Evolutionary conservation across 495 filamentous ascomycete species (phyloP).

Genomic region (Terfezia claveryi): DNA sequence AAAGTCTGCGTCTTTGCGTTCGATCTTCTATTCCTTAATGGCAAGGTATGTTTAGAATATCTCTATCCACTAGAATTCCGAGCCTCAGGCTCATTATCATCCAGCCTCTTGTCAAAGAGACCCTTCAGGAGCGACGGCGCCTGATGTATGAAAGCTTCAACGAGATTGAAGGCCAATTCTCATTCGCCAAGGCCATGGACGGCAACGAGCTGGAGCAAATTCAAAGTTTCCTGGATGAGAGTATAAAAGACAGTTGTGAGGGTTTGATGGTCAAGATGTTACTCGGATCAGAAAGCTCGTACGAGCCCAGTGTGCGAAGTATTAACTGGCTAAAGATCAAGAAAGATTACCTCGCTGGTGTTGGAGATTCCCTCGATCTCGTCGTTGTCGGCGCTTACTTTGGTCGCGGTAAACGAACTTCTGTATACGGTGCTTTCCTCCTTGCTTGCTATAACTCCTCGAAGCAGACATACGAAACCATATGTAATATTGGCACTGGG

Average conservation of each 20-base stretch:
- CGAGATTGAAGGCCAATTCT: conserved; percentile 68
- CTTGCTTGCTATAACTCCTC: conserved; percentile 74
- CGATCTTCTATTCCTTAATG: conserved; percentile 83
- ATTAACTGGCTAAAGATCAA: conserved; percentile 99
- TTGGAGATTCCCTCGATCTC: conserved; percentile 89
- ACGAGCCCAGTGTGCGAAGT: conserved; percentile 84
- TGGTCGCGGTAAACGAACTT: conserved; percentile 85
- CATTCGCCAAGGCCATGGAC: conserved; percentile 70
- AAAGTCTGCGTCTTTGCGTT: conserved; percentile 97
- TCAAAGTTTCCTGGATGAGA: conserved; percentile 73
- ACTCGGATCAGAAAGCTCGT: conserved; percentile 71
- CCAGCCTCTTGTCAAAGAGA: conserved; percentile 59
- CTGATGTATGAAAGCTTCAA: conserved; percentile 52
- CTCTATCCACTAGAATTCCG: neutral
- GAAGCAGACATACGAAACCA: conserved; percentile 65
- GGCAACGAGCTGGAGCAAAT: conserved; percentile 85
- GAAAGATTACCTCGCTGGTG: conserved; percentile 83
- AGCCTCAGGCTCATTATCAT: neutral
- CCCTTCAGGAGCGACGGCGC: conserved; percentile 63
- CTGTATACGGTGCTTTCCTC: conserved; percentile 83
- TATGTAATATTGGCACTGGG: conserved; percentile 96
- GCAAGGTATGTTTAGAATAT: conserved; percentile 35
- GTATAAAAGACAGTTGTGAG: conserved; percentile 84
- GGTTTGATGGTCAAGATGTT: conserved; percentile 99
- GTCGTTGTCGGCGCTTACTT: conserved; percentile 90